Percentiles rank a stretch among this genome's conserved stretches.
phyloP scores from a whole-genome alignment of 2,329 filamentous ascomycete species.

The Xenosphaeropsis pyriputrescens region DNA sequence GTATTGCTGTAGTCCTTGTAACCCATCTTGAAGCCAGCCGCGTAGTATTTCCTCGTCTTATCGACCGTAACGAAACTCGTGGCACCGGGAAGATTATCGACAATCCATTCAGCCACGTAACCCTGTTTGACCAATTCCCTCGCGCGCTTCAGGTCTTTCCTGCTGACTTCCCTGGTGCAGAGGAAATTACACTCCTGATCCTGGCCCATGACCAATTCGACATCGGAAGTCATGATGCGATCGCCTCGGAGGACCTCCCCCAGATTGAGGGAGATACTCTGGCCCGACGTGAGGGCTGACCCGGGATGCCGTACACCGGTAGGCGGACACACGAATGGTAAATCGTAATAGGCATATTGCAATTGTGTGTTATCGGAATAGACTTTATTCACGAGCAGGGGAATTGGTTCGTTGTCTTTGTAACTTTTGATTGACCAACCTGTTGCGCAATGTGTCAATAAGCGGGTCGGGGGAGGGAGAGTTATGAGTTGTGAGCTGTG shows the following conservation, averaged over 20 bases:
- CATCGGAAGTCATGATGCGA: slow-evolving; percentile 71
- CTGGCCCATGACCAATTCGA: slow-evolving; percentile 63
- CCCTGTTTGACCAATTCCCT: slow-evolving; percentile 61
- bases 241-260: slow-evolving; percentile 81
- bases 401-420: slow-evolving; percentile 59
- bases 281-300: slow-evolving; percentile 56
- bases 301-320: slow-evolving; percentile 52
- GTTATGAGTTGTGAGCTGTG: not conserved
- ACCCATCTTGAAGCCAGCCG: slow-evolving; percentile 78
- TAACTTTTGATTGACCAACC: slow-evolving; percentile 79
- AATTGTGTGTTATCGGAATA: slow-evolving; percentile 81
- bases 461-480: not conserved
- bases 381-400: slow-evolving; percentile 82
- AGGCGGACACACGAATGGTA: slow-evolving; percentile 75
- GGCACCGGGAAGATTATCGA: slow-evolving; percentile 79
- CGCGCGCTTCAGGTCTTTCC: slow-evolving; percentile 50
- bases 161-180: slow-evolving; percentile 53
- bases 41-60: slow-evolving; percentile 76
- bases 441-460: slow-evolving; percentile 15
- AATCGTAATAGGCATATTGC: slow-evolving; percentile 83
- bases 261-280: slow-evolving; percentile 68
- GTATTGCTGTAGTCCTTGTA: slow-evolving; percentile 52
- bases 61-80: slow-evolving; percentile 82
- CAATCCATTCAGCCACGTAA: slow-evolving; percentile 87
- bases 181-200: slow-evolving; percentile 61